Base-by-base conservation (phyloP, 768 basidiomycete species). In the Lepiota brunneoincarnata region DNA sequence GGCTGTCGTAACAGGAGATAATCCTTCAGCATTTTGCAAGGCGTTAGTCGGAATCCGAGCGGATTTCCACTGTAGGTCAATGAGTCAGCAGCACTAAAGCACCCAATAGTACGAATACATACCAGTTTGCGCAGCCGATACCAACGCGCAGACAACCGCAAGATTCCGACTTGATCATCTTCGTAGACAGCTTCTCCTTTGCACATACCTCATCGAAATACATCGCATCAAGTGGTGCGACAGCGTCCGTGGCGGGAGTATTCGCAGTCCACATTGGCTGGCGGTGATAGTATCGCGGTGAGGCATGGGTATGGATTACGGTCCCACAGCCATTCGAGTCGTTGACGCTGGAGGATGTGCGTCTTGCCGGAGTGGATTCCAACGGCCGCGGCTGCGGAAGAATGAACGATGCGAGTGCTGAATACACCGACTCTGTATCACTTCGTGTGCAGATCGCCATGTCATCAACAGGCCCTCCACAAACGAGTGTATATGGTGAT, bases 291-390 rank as follows among this genome's bases (percentile, higher is more conserved):
- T 54, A 54, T 15, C 53, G 45, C 15, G 53, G 53, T 74, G 75
- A 28, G 11, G 82, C 86, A 12, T 70, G 69, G 48, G 75, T 57
- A 63, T 88, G 86, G 10, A 89, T 63, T 5, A 86, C 65, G 1
- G 83, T 75, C 0, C 87, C 87, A 57, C 87, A 89, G 0, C 85
- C 86, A 54, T 80, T 86, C 6, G 75, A 72, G 40, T 64, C 64
- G 43, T 64, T 61, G 35, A 61, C 56, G 3, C 36, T 34, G 17
- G 58, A 51, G 21, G 39, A 64, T 36, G 26, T 57, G 31, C 12
- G 35, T 36, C 48, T 42, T 18, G 59, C 42, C 9, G 63, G 63
- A 21, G 69, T 57, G 18, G 67, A 54, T 17, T 63, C 58, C n/a
- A 59, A 62, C 10, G 67, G 61, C 54, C 69, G 70, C 48, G 64